Base-by-base conservation (phyloP, 2,329 filamentous ascomycete species). In the Colletotrichum chlorophyti region DNA sequence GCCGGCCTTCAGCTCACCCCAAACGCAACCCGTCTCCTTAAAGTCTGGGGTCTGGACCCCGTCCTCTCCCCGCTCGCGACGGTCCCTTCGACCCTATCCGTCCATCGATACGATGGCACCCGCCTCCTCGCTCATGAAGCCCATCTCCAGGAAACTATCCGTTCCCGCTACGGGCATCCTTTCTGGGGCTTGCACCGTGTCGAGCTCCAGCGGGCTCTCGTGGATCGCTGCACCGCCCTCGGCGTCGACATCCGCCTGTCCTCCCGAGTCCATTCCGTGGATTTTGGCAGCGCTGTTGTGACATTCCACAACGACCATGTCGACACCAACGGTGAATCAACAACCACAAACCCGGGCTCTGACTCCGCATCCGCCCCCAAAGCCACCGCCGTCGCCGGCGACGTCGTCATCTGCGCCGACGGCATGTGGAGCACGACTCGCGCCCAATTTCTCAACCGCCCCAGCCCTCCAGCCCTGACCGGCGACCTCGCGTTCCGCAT, bases 401-500 rank as follows among this genome's bases (percentile, higher is more conserved):
- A 82, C 61, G 64, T 81, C 2, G 65, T 83, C 6, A 69, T 83
- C 47, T 79, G 77, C n/a, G 74, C 79, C 6, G 80, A 82, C 63
- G 80, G 80, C 1, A 72, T 81, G 38, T 79, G 77, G 66, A 76
- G 72, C 8, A 58, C 66, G 35, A 75, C 74, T 48, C 76, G 81
- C 4, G 74, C 79, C 51, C 67, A 72, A 6, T 69, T 85, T n/a
- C 65, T 83, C 6, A 75, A 75, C 3, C 68, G 69, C 11, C 65
- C 70, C 0, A 74, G 79, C 61, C 76, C 78, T 0, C 79, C 82
- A 1, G 67, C 76, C 12, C 73, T 77, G 45, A 85, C 83, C 0
- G 83, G 83, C 1, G 82, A 86, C 65, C 67, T 85, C 26, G 82
- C 83, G 2, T 86, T 84, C 66, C 78, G 83, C 5, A 74, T 85